Conservation (phyloP, 345 rosid genomes). For the Gossypium australe region DNA sequence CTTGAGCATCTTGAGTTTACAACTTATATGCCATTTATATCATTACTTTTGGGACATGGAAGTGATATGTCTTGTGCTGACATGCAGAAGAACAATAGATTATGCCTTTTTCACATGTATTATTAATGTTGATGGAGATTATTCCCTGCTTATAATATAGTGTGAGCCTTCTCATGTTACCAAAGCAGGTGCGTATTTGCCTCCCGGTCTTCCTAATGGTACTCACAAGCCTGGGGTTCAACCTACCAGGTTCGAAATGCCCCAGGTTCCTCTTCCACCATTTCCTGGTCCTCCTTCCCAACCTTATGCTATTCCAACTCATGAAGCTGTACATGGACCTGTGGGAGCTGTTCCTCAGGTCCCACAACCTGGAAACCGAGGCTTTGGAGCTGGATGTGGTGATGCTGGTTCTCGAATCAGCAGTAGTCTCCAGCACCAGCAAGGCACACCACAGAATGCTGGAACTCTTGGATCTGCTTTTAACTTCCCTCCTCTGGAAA, state of each 20-base stretch:
- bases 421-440: constrained; percentile 78
- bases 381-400: constrained; percentile 93
- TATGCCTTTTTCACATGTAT: not conserved
- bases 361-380: constrained; percentile 76
- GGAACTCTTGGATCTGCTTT: constrained; percentile 80
- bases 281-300: constrained; percentile 84
- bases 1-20: not conserved
- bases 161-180: constrained; percentile 1
- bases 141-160: not conserved
- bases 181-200: constrained; percentile 65
- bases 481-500: constrained; percentile 70
- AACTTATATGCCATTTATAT: not conserved
- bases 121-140: not conserved
- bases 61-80: not conserved
- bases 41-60: not conserved
- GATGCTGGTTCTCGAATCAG: constrained; percentile 67
- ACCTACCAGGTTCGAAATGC: constrained; percentile 80
- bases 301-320: constrained; percentile 94
- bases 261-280: constrained; percentile 72
- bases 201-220: constrained; percentile 81
- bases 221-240: constrained; percentile 83
- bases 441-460: constrained; percentile 61
- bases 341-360: constrained; percentile 90
- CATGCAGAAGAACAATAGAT: not conserved
- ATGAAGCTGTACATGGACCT: constrained; percentile 84